Evolutionary conservation across 345 rosid species (phyloP), one percentile per base, ranked within the genome.

Genomic region (Triadica sebifera): DNA sequence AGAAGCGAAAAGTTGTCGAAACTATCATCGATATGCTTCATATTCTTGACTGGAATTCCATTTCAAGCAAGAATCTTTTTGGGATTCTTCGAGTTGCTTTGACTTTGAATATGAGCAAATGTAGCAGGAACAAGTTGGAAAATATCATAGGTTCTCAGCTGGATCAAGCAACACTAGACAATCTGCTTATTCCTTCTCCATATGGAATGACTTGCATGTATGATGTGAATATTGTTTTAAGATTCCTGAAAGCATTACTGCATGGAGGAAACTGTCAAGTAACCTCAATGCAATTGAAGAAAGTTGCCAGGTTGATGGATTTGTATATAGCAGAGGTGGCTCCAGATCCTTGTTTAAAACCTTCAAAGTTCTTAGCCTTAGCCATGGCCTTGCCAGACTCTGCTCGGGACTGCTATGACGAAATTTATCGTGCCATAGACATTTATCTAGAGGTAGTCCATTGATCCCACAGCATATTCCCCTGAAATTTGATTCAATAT

Each of bases 291-390:
- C 81, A 65, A 20, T 20, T 87, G 81, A 84, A 77, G 80, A 95
- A 90, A 81, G 97, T 91, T 25, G 81, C 87, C 17, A 61, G 82
- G 67, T 87, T 95, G 87, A 79, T 93, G 79, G 99, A 95, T 80
- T 82, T 81, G 75, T 95, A 93, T 75, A 72, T 90, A 72, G 87
- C 89, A 47, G 98, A 95, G 82, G 98, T 95, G 75, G 96, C 99
- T 41, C 93, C 99, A 4, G 99, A 95, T 83, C 99, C 89, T 68
- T 86, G 81, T 71, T 72, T 93, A 67, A 93, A 84, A 78, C 75
- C 90, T 22, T 86, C 93, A 0, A 95, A 89, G 86, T 91, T 93
- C 79, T 68, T 89, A 20, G 85, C 93, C 69, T 81, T 95, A 15
- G 81, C 83, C 66, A 72, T 65, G 80, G 84, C 87, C 62, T 52